Percentiles rank a stretch among this genome's conserved stretches.
Evolutionary conservation across 2,329 filamentous ascomycete species (phyloP).

Genomic region (Camptophora hylomeconis): DNA sequence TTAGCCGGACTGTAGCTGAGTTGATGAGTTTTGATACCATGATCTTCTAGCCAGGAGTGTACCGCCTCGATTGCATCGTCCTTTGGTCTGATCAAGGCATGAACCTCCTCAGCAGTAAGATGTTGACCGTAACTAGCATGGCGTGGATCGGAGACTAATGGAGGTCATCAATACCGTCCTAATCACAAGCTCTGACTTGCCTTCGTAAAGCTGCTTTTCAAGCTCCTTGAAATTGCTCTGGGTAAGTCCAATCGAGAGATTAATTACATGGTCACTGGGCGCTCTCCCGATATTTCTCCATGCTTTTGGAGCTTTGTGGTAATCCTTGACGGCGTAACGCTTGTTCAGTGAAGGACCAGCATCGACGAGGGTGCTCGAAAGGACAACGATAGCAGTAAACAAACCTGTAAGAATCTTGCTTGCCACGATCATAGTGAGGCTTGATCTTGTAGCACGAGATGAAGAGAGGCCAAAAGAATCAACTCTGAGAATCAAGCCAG

Average conservation of each 20-base stretch:
- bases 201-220: constrained; percentile 12
- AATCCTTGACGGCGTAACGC: too few species aligned
- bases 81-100: constrained; percentile 13
- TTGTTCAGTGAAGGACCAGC: too few species aligned
- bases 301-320: too few species aligned
- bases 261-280: constrained; percentile 1
- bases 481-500: too few species aligned
- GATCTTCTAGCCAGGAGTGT: constrained; percentile 9
- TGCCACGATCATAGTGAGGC: too few species aligned
- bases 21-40: not conserved
- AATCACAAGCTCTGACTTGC: constrained; percentile 1
- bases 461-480: too few species aligned
- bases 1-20: constrained; percentile 11
- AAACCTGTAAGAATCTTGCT: too few species aligned
- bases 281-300: too few species aligned
- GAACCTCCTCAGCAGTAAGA: constrained; percentile 12
- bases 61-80: constrained; percentile 9
- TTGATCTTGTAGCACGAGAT: too few species aligned
- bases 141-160: constrained; percentile 10
- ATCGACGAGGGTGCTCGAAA: too few species aligned
- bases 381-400: too few species aligned
- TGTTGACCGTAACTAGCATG: constrained; percentile 13
- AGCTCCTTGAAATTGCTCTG: constrained; percentile 13
- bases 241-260: constrained; percentile 6
- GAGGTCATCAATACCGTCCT: not conserved